Base-by-base conservation (phyloP, 768 basidiomycete species). In the Pluteus cervinus region DNA sequence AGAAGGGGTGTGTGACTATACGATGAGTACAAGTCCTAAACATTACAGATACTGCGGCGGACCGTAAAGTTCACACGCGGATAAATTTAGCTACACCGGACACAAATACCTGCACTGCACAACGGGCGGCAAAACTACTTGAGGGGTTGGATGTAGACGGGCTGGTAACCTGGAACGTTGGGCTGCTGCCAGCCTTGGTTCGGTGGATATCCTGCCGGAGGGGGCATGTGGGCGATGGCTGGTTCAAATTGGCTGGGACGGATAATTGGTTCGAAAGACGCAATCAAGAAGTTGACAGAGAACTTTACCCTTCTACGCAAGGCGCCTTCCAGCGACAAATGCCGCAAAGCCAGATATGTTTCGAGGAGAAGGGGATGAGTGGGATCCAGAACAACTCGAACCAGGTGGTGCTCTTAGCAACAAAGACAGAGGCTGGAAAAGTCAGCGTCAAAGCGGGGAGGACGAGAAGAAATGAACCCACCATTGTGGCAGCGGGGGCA, bases 331-430 rank as follows among this genome's bases (percentile, higher is more conserved):
- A 81, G 40, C 79, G 75, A 51, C 85, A 88, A 42, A 80, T 83
- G 16, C 65, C 66, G 56, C 85, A 88, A 40, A 79, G 52, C 80
- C 84, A 86, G 35, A 87, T 59, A 37, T 72, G 73, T 37, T 71
- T 72, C 33, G 71, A 71, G 16, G 57, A 69, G 48, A 86, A 61
- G 2, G 85, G 85, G 29, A 87, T 56, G 39, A 88, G 58, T 16
- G 81, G 85, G 10, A 88, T 66, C 56, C 75, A 83, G 62, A 79
- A 86, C 30, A 88, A 53, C 56, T 85, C 81, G 52, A 88, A 81
- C 85, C 83, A 86, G 24, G 61, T 73, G 38, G 76, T 75, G 23
- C 69, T 68, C 54, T 81, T 84, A 21, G 79, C 79, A 21, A 71
- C 62, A 33, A 77, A 58, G 39, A 83, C 76, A 35, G 78, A 68